phyloP scores from a whole-genome alignment of 495 filamentous ascomycete genomes.

The Copromyces sp. region DNA sequence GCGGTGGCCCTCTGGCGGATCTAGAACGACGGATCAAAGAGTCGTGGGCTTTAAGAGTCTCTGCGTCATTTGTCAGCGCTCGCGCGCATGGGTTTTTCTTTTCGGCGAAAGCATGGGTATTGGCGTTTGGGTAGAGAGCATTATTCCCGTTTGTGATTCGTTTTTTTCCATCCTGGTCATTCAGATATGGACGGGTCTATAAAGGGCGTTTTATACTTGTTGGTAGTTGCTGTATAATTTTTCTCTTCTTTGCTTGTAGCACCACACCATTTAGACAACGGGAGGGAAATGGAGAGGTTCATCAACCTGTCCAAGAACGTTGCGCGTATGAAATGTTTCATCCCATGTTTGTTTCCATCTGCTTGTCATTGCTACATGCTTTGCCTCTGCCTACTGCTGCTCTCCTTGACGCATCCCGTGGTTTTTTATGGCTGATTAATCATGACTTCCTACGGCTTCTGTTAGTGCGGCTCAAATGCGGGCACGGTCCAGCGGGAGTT shows the following conservation, averaged over 20 bases:
- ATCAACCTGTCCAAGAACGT: not conserved
- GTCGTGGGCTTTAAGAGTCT: not conserved
- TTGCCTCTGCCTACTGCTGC: not conserved
- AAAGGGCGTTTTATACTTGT: not conserved
- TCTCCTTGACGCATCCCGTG: not conserved
- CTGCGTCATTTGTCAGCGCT: not conserved
- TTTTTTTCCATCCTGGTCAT: not conserved
- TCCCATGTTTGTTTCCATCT: not conserved
- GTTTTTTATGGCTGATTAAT: not conserved
- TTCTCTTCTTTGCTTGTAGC: not conserved
- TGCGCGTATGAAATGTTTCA: not conserved
- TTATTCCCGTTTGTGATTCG: not conserved
- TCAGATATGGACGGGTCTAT: not conserved
- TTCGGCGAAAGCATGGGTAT: not conserved
- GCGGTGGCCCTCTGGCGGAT: not conserved
- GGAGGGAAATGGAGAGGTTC: not conserved
- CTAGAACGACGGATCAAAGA: not conserved
- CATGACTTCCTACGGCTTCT: not conserved
- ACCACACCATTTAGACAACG: not conserved
- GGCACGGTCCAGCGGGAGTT: not conserved
- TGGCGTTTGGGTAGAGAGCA: constrained; percentile 2
- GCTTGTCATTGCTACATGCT: too few species aligned
- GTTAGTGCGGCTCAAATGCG: not conserved
- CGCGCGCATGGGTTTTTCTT: not conserved
- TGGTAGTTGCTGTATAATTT: not conserved